Conservation (phyloP, 129 eudicot genomes). For the Erigeron canadensis region DNA sequence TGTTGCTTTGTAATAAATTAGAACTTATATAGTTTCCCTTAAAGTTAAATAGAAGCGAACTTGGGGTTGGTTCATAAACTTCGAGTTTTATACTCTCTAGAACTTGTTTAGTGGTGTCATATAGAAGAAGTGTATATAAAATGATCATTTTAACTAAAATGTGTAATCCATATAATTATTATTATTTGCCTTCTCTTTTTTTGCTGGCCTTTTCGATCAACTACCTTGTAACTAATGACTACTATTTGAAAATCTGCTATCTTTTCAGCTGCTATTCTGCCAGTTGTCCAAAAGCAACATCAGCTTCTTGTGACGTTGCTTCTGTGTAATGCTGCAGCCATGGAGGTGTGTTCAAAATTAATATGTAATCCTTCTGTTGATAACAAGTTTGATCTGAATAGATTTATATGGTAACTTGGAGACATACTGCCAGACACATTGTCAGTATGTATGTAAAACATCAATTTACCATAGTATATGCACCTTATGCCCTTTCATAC, state of each 20-base stretch:
- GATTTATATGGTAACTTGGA: conserved; percentile 5
- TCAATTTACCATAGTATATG: conserved; percentile 8
- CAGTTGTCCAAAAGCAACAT: conserved; percentile 96
- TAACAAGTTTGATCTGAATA: conserved; percentile 14
- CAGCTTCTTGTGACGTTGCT: conserved; percentile 97
- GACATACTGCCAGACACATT: conserved; percentile 5
- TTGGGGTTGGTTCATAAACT: not conserved
- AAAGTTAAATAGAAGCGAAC: no score
- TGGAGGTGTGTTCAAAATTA: conserved; percentile 66
- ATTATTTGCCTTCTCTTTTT: not conserved
- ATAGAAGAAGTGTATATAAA: not conserved
- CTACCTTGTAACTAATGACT: conserved; percentile 1
- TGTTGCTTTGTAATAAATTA: not conserved
- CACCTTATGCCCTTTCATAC: not conserved
- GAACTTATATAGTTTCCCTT: conserved; percentile 1
- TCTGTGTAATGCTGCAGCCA: conserved; percentile 91
- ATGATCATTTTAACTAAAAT: not conserved
- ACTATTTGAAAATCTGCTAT: conserved; percentile 2
- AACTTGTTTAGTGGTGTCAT: conserved; percentile 1
- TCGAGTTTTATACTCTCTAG: not conserved
- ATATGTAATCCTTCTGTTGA: conserved; percentile 7
- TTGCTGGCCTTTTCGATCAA: not conserved
- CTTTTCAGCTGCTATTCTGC: conserved; percentile 74
- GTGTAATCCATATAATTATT: not conserved
- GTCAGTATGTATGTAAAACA: not conserved